Evolutionary conservation across 768 basidiomycete genomes (phyloP), one percentile per base, ranked within the genome.

Genomic region (Tricholoma sp.): DNA sequence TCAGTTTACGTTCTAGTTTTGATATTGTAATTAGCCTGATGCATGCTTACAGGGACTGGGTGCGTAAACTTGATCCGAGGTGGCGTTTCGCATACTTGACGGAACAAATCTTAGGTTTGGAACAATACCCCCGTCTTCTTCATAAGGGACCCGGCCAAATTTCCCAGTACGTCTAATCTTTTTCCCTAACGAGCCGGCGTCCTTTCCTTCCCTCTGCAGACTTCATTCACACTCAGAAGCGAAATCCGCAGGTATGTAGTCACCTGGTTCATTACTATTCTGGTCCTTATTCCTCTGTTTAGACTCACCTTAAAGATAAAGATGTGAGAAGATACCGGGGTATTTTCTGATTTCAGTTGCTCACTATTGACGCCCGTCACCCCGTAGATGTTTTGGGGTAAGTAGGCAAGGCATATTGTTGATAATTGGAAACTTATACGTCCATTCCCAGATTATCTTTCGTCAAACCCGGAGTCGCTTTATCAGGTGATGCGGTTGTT

Each of bases 171-270:
- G 34, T 37, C 15, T 12, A 9, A 45, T 18, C n/a, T 50, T 28
- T 24, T 18, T 34, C 11, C 3, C 7, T 28, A 13, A 31, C 11
- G 49, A 39, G 24, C n/a, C 52, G 18, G 13, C 10, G 33, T 12
- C 15, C 33, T 41, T 48, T 12, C 12, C 33, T 24, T 17, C 20
- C 32, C 45, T 52, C 39, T 41, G 4, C 15, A 44, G 13, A 48
- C 53, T 74, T 69, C 64, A 74, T 71, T 74, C 81, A 13, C 75
- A 77, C 64, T 76, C 79, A 63, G 69, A 74, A 33, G 65, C 75
- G 64, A 78, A 82, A n/a, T 74, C 79, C 49, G 80, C 80, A n/a
- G 74, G 82, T 67, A 65, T 79, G 45, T 72, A 71, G 57, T 76
- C 78, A 58, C 56, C 64, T 49, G 64, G 68, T 70, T 70, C 53